Evolutionary conservation across 257 asterid genomes (phyloP), one percentile per base, ranked within the genome.

Genomic region (Solanum virginianum): DNA sequence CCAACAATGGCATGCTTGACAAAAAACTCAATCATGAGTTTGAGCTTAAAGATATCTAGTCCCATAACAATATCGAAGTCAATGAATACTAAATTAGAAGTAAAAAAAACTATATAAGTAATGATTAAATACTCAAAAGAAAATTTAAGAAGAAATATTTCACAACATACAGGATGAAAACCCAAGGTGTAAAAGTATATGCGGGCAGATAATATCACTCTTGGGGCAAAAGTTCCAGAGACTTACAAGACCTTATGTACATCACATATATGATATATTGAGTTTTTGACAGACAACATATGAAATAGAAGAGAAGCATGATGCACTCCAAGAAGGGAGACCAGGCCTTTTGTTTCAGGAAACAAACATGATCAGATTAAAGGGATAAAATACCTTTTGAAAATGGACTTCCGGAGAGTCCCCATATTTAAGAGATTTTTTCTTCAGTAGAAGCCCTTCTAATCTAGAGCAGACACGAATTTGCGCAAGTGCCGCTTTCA

Each of bases 401-500:
- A 92, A 91, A 91, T 94, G 99, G 87, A 91, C 85, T 89, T 96
- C 98, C 60, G 91, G 88, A 72, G 97, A 92, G 85, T 94, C 98
- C 83, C 98, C 99, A 86, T 83, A 86, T 87, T 89, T 94, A 79
- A 94, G 89, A 90, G 89, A 87, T 88, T 90, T 93, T 93, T 94
- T 94, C 93, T 89, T 93, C 92, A 96, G 89, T 71, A 96, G 87
- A 88, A 96, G 97, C 83, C 91, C 98, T 89, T 94, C 99, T 83
- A 96, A 51, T 91, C 92, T 91, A 87, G 99, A 93, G 91, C 99
- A 94, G 85, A 88, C 88, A 89, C 98, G 92, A 92, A 96, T 91
- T 86, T 84, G 97, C 10, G 90, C 89, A 89, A 94, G 98, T 74
- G 96, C 96, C 81, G 84, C 95, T 91, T 92, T 93, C 84, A 93